Evolutionary conservation across 2,329 filamentous ascomycete species (phyloP), one percentile per base, ranked within the genome.

Genomic region (Ilyonectria robusta): DNA sequence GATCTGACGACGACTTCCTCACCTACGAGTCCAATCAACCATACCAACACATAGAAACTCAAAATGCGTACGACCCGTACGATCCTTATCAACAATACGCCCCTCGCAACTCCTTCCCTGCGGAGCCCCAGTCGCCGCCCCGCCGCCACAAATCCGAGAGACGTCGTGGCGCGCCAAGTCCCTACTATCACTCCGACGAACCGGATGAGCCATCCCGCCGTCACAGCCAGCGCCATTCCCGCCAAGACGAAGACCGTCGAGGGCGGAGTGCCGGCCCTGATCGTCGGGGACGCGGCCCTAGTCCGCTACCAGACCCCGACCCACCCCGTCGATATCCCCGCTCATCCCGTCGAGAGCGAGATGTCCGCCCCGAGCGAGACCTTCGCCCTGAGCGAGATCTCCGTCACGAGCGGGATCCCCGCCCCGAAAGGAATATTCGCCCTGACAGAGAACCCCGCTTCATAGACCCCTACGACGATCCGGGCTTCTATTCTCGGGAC

Each of bases 1-100:
- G 70, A 46, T 67, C 66, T 48, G 73, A 77, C 50, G 75, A 78
- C 19, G 72, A 77, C 42, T 72, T 73, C 33, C 57, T 73, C 42
- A 51, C 59, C 9, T 69, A 65, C 21, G 75, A 75, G 9, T 63
- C 68, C 29, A 62, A 65, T 23, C 29, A 40, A 19, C 11, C 62
- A 33, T 55, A 57, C 17, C 48, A 56, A 31, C 51, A 8, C 9
- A 23, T 26, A 47, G 50, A 46, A 19, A 56, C 33, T 53, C 40
- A 57, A 15, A 44, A 58, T 47, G 58, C 61, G 15, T 58, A 60
- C 56, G 68, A 70, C 48, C 59, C 69, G 19, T 76, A 75, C 50
- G 70, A 70, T 7, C 66, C 66, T 15, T 70, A 73, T 48, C 64
- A 71, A n/a, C 68, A 67, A 26, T 59, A 59, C 26, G 59, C 56